A percentile compares a stretch with the other conserved stretches of the same genome.
phyloP scores from a whole-genome alignment of 2,329 filamentous ascomycete species.

The Neonectria hederae region DNA sequence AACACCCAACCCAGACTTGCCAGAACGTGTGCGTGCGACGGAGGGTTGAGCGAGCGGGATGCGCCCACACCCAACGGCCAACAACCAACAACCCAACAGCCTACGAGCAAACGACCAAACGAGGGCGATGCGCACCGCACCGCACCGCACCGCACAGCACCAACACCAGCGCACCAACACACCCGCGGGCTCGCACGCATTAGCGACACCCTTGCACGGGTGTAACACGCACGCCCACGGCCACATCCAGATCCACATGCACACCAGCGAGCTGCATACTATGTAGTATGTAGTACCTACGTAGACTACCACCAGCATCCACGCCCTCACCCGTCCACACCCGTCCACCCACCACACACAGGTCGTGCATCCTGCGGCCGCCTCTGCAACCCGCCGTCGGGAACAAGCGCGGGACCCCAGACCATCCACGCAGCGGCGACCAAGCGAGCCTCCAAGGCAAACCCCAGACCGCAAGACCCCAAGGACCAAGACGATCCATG shows the following conservation, averaged over 20 bases:
- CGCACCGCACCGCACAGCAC: not conserved
- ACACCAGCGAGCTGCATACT: not conserved
- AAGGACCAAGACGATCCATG: not conserved
- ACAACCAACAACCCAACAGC: not conserved
- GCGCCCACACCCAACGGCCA: not conserved
- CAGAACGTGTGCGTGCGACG: not conserved
- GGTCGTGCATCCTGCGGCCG: constrained; percentile 52
- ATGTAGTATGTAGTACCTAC: no score
- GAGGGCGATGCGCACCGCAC: not conserved
- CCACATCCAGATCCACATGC: constrained; percentile 1
- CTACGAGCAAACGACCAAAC: not conserved
- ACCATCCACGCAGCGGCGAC: constrained; percentile 36
- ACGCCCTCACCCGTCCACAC: constrained; percentile 6
- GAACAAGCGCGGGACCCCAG: constrained; percentile 49
- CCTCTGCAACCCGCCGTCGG: constrained; percentile 51
- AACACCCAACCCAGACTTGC: constrained; percentile 1
- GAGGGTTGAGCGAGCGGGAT: not conserved
- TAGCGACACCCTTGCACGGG: constrained; percentile 4
- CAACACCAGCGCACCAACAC: constrained; percentile 1
- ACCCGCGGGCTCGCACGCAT: not conserved
- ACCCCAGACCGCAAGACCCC: constrained; percentile 16
- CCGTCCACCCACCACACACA: constrained; percentile 35
- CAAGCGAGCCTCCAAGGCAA: constrained; percentile 25
- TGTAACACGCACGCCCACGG: constrained; percentile 6
- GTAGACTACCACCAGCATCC: not conserved